Base-by-base conservation (phyloP, 352 stramenopile species). In the Phytophthora multivora region DNA sequence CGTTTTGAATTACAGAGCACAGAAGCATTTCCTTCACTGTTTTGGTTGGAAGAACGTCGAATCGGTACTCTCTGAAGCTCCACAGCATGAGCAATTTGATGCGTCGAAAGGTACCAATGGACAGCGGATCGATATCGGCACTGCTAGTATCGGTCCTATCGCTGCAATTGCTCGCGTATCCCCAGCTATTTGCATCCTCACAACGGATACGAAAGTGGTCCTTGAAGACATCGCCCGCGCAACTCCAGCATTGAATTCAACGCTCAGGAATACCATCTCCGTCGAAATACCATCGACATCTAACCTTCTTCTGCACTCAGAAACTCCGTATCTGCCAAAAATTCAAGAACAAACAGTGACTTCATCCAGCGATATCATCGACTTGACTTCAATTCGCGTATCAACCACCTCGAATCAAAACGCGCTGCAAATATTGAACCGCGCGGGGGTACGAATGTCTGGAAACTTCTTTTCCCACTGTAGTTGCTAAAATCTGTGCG, bases 321-420 rank as follows among this genome's bases (percentile, higher is more conserved):
- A 53, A 42, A 66, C 15, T 9, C 21, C 16, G 6, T 30, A 25
- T 11, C 11, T 7, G 3, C 8, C 38, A 12, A 13, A 21, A 16
- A 40, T 53, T 21, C 54, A 33, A 59, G 54, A 67, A 51, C 8
- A 51, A 36, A 2, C 13, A 36, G 19, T 10, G 10, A 23, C 16
- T 38, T 35, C 49, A 6, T 56, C 53, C 5, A 66, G 33, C 33
- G 57, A 51, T 43, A 68, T 80, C 21, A 47, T 83, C 18, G 64
- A 83, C 35, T 56, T 83, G 38, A 80, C 63, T 33, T 78, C 73
- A 9, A 63, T 80, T 30, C 73, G 73, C n/a, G 43, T 71, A 12
- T 65, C 64, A 3, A 50, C 60, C 18, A 71, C 38, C 15, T 83
- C 60, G 16, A 59, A 36, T n/a, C 51, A 51, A 39, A 71, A 56